Base-by-base conservation (phyloP, 2,329 filamentous ascomycete species). In the Colletotrichum tamarilloi region DNA sequence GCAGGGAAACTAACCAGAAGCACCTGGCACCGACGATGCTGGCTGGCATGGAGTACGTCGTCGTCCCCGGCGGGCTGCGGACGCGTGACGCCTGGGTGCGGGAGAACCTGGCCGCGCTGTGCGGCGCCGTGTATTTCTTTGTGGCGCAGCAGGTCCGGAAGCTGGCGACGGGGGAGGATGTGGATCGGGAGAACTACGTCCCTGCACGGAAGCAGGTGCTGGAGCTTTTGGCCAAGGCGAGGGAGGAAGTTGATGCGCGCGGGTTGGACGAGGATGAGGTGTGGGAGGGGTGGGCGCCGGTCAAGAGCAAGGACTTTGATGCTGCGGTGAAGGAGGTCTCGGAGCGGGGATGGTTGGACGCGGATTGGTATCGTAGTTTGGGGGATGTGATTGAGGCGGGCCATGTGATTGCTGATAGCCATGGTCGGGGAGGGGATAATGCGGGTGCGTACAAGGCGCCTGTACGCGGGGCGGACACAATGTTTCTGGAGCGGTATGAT, bases 401-500 rank as follows among this genome's bases (percentile, higher is more conserved):
- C 57, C 32, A 62, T 14, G 52, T 35, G 14, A 73, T 73, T 19
- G 62, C 60, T 7, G 62, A 71, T 6, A 73, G 71, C 24, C 71
- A 52, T 22, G 53, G 65, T 2, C 16, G 26, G 6, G 65, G n/a
- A 12, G 82, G 82, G 35, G 76, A 74, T 58, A 69, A 11, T 81
- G 38, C 16, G 6, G 38, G 38, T 42, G 38, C 16, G 38, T 78
- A 55, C 74, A 84, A 81, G 72, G 78, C 83, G 49, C 84, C 86
- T 69, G 79, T 86, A 32, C 82, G 90, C 81, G 81, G 87, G 69
- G 84, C 87, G 9, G 89, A 91, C 75, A 93, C 91, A 2, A 95
- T 95, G 93, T 90, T 95, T 77, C 93, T 95, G 80, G 91, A 92
- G 75, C 88, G 89, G 59, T 92, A 93, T 77, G 92, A 95, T 77